Evolutionary conservation across 495 filamentous ascomycete genomes (phyloP), one percentile per base, ranked within the genome.

Genomic region (Xylaria venustula): DNA sequence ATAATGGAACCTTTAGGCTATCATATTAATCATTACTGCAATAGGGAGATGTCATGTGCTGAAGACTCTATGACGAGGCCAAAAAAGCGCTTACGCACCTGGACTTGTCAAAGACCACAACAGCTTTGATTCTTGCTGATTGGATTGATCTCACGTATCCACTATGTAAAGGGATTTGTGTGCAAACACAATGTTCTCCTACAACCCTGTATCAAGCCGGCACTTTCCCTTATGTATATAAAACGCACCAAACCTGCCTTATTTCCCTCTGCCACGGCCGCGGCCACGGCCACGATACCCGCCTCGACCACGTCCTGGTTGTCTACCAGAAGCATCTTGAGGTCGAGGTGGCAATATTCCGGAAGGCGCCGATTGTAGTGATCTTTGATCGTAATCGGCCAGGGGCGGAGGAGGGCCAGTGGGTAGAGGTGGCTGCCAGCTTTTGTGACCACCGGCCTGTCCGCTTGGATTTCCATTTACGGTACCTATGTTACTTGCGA

Each of bases 401-500:
- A 6, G 48, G 17, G 63, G 58, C 26, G 69, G 67, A 9, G 67
- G 69, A 1, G 67, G 66, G 8, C 69, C 66, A 14, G 67, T 59
- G 0, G 71, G 69, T 17, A 70, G 64, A 41, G 68, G 66, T 19
- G 64, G 71, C 42, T 64, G 63, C 61, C 64, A 63, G 5, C 30
- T 23, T 17, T 53, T 40, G 20, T 53, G 23, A 12, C 14, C 22
- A 15, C 19, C 28, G 3, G 17, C 30, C 6, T 3, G 30, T 32
- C 52, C 52, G 25, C 15, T 46, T 9, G 37, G 34, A 20, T 51
- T 50, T 2, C 61, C 53, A 30, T 54, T 60, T 17, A 42, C 8
- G 8, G 61, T 57, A 30, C 63, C 54, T 41, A 64, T 68, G 25
- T 62, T 71, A 36, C 62, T 69, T 12, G 71, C 61, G 46, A 79